phyloP scores from a whole-genome alignment of 2,329 filamentous ascomycete species.

The Aspergillus piperis region DNA sequence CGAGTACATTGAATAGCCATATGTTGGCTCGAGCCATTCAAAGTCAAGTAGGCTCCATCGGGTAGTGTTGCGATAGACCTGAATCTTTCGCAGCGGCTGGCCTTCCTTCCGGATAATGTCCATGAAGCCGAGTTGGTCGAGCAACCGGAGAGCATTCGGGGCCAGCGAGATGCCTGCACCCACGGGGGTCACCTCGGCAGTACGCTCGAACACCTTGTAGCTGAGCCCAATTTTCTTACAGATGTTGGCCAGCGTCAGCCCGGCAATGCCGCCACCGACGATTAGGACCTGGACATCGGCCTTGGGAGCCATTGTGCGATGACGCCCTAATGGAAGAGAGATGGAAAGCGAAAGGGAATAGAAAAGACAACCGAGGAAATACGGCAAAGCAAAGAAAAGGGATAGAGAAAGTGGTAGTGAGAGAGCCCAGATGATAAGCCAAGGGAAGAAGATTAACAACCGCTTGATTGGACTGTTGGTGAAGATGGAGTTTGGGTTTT shows the following conservation, averaged over 20 bases:
- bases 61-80: constrained; percentile 1
- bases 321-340: not conserved
- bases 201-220: constrained; percentile 5
- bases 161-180: constrained; percentile 7
- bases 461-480: not conserved
- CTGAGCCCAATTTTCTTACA: not conserved
- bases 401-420: too few relatives aligned
- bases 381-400: too few relatives aligned
- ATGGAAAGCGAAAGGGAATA: not conserved
- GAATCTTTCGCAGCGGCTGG: not conserved
- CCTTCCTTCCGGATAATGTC: not conserved
- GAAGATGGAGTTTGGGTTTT: not conserved
- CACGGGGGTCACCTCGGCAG: not conserved
- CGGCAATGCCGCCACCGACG: constrained; percentile 4
- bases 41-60: constrained; percentile 3
- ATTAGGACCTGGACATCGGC: constrained; percentile 2
- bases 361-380: too few relatives aligned
- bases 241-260: constrained; percentile 1
- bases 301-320: not conserved
- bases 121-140: constrained; percentile 4
- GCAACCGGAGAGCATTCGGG: not conserved
- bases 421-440: too few relatives aligned
- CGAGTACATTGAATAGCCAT: constrained; percentile 2
- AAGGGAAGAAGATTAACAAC: too few relatives aligned
- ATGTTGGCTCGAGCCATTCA: not conserved